Evolutionary conservation across 176 grass and related monocot genomes (phyloP), one percentile per base, ranked within the genome.

Genomic region (Tillandsia leiboldiana): DNA sequence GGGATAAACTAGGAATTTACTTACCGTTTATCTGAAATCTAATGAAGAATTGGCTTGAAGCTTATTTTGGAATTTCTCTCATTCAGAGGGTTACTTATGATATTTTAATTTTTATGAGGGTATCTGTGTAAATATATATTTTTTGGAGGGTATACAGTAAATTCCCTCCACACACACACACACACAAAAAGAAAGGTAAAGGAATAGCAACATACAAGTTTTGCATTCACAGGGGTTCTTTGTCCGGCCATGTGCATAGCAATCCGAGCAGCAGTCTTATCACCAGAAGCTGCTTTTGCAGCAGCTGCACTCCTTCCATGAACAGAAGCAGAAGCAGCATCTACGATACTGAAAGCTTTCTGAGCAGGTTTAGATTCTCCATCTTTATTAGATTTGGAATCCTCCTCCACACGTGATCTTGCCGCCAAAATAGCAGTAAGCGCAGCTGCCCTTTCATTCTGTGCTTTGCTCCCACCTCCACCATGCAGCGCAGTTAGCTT

Each of bases 321-420:
- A 75, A 96, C 92, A 78, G 92, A 85, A 83, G 92, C 88, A 63
- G 92, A 96, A 73, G 92, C 92, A 76, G 83, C 93, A 91, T 97
- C 93, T n/a, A 97, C 93, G 23, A 97, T 88, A 86, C 93, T 97
- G 70, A 97, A 97, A 70, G 76, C 11, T 70, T 42, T 42, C 33
- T 86, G 85, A 18, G 62, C 63, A 51, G 88, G 67, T 69, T 92
- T 85, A 68, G 80, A 59, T 72, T 85, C 88, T 84, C 83, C 83
- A 69, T 50, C 62, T 50, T 51, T 17, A 79, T 50, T 66, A 15
- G 86, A 85, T 70, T 90, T 87, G 26, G 81, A 73, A 47, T 79
- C 86, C 75, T 86, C 67, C 72, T 85, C 81, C 66, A 87, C 71
- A 70, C 72, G 83, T 72, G 78, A 66, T 77, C 77, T 86, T 28